These are phyloP conservation scores for Metschnikowia proteae DNA, from an alignment of 805 yeast species.

Conservation along the genomic window DNA sequence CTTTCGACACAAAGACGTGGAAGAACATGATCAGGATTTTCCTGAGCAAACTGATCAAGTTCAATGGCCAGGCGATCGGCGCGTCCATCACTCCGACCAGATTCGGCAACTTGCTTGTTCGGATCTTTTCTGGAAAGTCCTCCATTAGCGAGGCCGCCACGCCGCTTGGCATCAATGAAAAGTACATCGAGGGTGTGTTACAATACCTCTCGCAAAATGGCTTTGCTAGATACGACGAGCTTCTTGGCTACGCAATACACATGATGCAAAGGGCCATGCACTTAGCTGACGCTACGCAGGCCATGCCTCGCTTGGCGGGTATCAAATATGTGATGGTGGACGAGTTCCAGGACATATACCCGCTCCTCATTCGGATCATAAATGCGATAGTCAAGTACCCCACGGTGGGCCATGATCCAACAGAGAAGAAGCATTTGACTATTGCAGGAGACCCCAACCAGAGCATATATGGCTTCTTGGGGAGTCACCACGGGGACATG, in stretches of 20 bases:
- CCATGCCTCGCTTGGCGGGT: constrained; percentile 19
- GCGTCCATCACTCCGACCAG: constrained; percentile 22
- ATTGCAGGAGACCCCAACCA: constrained; percentile 73
- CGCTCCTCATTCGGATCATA: constrained; percentile 45
- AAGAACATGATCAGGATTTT: constrained; percentile 30
- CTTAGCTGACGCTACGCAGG: background rate
- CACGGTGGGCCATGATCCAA: constrained; percentile 13
- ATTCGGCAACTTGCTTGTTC: constrained; percentile 24
- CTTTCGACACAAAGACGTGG: constrained; percentile 59
- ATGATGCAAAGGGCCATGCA: constrained; percentile 20
- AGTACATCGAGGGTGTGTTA: constrained; percentile 26
- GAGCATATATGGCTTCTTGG: constrained; percentile 64
- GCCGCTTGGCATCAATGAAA: constrained; percentile 22
- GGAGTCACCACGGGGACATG: constrained; percentile 42
- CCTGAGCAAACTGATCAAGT: constrained; percentile 31
- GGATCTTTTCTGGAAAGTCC: constrained; percentile 21
- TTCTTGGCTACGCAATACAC: constrained; percentile 29
- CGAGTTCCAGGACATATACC: constrained; percentile 71
- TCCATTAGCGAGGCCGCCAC: constrained; percentile 23
- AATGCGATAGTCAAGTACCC: constrained; percentile 35
- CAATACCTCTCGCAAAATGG: constrained; percentile 31
- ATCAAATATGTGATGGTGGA: constrained; percentile 52
- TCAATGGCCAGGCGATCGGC: constrained; percentile 23
- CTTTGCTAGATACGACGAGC: constrained; percentile 34
- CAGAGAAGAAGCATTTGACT: constrained; percentile 47